A percentile compares a stretch with the other conserved stretches of the same genome.
Evolutionary conservation across 2,329 filamentous ascomycete species (phyloP).

Genomic region (Fusarium xylarioides): DNA sequence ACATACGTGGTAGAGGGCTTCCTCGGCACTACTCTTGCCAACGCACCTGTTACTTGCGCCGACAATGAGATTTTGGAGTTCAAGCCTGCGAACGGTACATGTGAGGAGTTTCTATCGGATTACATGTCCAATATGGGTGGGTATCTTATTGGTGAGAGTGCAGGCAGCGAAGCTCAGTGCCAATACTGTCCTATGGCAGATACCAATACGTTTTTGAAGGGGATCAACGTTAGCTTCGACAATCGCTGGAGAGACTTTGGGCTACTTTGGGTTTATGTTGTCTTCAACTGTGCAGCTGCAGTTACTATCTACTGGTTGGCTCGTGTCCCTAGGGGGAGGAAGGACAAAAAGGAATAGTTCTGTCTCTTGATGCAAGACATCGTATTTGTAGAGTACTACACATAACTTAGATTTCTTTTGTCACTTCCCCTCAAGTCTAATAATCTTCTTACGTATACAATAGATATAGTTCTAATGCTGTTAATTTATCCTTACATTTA

Average conservation of each 20-base stretch:
- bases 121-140: slow-evolving; percentile 3
- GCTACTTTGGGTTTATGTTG: slow-evolving; percentile 61
- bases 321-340: slow-evolving; percentile 44
- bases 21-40: slow-evolving; percentile 69
- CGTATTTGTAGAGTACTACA: too few relatives aligned
- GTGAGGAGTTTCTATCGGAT: background rate
- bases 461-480: too few relatives aligned
- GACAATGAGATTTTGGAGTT: slow-evolving; percentile 2
- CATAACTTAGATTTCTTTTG: background rate
- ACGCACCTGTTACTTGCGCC: slow-evolving; percentile 48
- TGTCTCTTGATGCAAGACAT: background rate
- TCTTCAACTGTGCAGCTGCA: slow-evolving; percentile 60
- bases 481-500: too few relatives aligned
- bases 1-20: slow-evolving; percentile 77
- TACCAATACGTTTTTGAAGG: slow-evolving; percentile 48
- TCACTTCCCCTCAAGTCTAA: fast-evolving
- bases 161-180: slow-evolving; percentile 47
- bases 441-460: too few relatives aligned
- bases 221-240: slow-evolving; percentile 54
- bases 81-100: background rate
- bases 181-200: slow-evolving; percentile 52
- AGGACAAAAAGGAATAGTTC: background rate
- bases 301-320: slow-evolving; percentile 59
- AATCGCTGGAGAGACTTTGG: slow-evolving; percentile 66
- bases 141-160: background rate